Percentiles rank a stretch among this genome's conserved stretches.
Evolutionary conservation across 768 basidiomycete genomes (phyloP).

Genomic region (Kwoniella botswanensis): DNA sequence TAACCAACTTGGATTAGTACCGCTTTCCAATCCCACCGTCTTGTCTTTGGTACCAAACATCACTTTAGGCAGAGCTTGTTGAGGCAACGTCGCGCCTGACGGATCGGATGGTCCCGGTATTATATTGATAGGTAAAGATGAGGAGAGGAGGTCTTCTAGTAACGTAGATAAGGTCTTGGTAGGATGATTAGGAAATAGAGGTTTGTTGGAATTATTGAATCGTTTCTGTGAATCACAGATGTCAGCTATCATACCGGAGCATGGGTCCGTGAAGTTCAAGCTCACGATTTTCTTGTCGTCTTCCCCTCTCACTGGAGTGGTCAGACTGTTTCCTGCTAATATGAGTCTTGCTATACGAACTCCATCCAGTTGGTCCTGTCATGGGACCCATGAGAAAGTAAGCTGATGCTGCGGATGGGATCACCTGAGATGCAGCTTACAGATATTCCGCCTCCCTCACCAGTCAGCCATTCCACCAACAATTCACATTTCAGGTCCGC

Average conservation of each 20-base stretch:
- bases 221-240: conserved; percentile 43
- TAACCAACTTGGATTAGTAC: conserved; percentile 90
- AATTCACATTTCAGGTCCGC: conserved; percentile 74
- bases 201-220: conserved; percentile 46
- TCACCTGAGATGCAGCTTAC: conserved; percentile 38
- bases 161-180: conserved; percentile 70
- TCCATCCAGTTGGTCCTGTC: conserved; percentile 67
- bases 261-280: neutral
- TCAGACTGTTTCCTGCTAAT: conserved; percentile 85
- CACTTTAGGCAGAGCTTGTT: conserved; percentile 87
- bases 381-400: neutral
- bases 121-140: conserved; percentile 80
- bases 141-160: conserved; percentile 72
- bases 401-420: conserved; percentile 14
- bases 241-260: conserved; percentile 14
- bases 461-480: conserved; percentile 85
- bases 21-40: conserved; percentile 66
- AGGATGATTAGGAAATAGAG: conserved; percentile 75
- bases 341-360: conserved; percentile 81
- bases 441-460: conserved; percentile 74
- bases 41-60: conserved; percentile 75
- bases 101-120: conserved; percentile 89
- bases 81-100: conserved; percentile 84
- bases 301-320: conserved; percentile 61
- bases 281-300: conserved; percentile 57